Evolutionary conservation across 2,329 filamentous ascomycete species (phyloP).

Genomic region (Mollisiaceae sp.): DNA sequence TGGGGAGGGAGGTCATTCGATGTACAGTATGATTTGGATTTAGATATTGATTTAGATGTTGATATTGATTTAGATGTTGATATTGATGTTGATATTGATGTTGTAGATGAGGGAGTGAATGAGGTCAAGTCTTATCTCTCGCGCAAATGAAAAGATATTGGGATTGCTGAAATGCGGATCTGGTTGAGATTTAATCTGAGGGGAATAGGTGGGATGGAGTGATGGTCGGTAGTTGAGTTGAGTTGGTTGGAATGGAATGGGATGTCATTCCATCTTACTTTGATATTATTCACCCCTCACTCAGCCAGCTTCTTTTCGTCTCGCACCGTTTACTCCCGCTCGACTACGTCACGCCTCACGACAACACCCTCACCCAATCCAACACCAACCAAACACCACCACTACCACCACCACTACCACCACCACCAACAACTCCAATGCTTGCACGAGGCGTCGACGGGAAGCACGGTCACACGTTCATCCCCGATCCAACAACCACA

Average conservation of each 20-base stretch:
- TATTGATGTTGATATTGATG: no score
- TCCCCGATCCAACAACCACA: slow-evolving; percentile 3
- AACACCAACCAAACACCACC: not conserved
- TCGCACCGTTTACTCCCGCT: no score
- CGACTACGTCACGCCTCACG: not conserved
- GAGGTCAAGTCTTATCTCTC: no score
- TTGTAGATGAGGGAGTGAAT: no score
- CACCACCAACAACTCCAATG: no score
- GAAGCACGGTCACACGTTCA: not conserved
- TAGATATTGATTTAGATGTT: not conserved
- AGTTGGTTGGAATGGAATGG: no score
- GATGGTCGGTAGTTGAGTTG: not conserved
- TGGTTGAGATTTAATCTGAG: not conserved
- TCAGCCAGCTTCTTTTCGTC: no score
- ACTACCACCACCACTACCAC: no score
- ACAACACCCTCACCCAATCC: not conserved
- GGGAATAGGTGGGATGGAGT: not conserved
- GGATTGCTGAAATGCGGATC: no score
- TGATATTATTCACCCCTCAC: not conserved
- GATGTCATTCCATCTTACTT: not conserved
- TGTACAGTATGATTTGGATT: not conserved
- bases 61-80: no score
- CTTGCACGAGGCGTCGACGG: not conserved
- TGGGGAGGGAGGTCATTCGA: slow-evolving; percentile 57
- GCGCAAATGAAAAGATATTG: no score